Base-by-base conservation (phyloP, 768 basidiomycete genomes). In the Suillus paluster region DNA sequence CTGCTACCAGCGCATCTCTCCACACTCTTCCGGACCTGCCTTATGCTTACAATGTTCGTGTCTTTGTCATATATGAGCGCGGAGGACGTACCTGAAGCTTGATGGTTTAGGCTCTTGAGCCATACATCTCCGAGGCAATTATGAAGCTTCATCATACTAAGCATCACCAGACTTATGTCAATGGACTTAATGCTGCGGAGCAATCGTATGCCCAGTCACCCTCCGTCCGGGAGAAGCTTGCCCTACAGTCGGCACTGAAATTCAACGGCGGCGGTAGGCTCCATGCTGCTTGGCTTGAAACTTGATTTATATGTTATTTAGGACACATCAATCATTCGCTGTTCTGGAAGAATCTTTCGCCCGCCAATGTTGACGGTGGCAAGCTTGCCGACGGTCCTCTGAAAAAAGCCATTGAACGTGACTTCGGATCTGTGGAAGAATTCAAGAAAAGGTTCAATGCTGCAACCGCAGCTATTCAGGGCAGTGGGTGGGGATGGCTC, bases 401-500 rank as follows among this genome's bases (percentile, higher is more conserved):
- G 58, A 91, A 92, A 75, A 78, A 85, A 48, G 91, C 91, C 10
- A 81, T 97, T 66, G 82, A 88, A 66, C 80, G 84, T 48, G 90
- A 92, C 68, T 99, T 98, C 71, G 95, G 96, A 14, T 90, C 90
- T 4, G 79, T 98, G 57, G 95, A 95, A 15, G 85, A 78, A 25
- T 88, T 99, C 74, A 95, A 97, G 82, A 89, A 87, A 68, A 82
- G 84, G 64, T 85, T 98, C 76, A 98, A 97, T 77, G 78, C 95
- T 27, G 84, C 84, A 64, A 97, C 97, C 25, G 94, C 91, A 36
- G 95, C 84, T 57, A 91, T 99, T 59, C 97, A 99, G 77, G 97
- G 97, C 30, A 94, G 92, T 67, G 97, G 97, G 3, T 99, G 97
- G 97, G 97, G 96, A 49, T 99, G 97, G 97, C 84, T 99, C 62